Conservation (phyloP, 78 protist genomes). For the Pigoraptor vietnamica region DNA sequence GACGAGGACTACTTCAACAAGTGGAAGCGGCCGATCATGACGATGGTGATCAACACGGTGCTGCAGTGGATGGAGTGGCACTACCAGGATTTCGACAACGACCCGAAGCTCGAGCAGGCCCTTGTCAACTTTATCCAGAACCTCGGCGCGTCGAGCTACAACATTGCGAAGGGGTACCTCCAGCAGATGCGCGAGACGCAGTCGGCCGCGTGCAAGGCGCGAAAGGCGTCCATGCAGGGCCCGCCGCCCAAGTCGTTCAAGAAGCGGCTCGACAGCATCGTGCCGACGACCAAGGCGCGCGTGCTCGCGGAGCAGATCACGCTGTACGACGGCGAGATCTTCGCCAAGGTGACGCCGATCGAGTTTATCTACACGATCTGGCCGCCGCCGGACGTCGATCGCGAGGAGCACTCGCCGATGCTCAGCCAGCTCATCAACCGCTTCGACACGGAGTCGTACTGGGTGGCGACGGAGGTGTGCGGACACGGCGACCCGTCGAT, state of each 20-base stretch:
- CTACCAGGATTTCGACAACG: neutral
- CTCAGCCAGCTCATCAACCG: conserved; percentile 1
- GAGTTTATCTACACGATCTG: neutral
- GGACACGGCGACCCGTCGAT: neutral
- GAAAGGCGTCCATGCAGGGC: neutral
- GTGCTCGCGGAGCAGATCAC: conserved; percentile 13
- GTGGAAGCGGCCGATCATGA: neutral
- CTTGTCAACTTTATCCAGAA: neutral
- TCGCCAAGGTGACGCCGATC: neutral
- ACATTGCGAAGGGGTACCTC: neutral
- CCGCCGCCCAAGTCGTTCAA: neutral
- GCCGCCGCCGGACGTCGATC: neutral
- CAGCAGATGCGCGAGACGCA: neutral
- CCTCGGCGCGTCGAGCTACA: neutral
- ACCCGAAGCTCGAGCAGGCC: neutral
- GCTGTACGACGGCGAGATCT: neutral
- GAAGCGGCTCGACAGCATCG: neutral
- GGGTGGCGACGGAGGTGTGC: conserved; percentile 11
- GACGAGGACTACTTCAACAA: neutral
- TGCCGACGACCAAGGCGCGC: neutral
- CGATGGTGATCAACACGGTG: neutral
- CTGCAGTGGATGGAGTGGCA: neutral
- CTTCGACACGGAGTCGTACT: conserved; percentile 3
- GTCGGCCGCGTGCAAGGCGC: neutral
- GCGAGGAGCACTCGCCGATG: neutral